Evolutionary conservation across 1,139 yeast genomes (phyloP), one percentile per base, ranked within the genome.

Genomic region (Suhomyces bolitotheri): DNA sequence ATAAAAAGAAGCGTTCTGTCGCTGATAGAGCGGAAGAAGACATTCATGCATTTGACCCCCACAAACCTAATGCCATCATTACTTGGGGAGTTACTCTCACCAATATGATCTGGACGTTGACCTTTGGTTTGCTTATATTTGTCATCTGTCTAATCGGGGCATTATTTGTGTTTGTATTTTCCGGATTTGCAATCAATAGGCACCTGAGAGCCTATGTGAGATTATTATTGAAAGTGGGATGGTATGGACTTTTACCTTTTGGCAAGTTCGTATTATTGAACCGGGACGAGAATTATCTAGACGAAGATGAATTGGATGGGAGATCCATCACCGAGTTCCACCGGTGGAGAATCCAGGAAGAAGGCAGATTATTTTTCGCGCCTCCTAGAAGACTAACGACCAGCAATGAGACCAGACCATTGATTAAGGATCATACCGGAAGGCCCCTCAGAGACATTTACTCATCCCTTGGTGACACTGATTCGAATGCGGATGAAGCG

Each of bases 21-120:
- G 95, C 95, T 46, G 72, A 82, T 22, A 81, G 89, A 39, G 97
- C 97, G 1, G 95, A 88, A 40, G 88, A 86, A 44, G 99, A 92
- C 66, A 87, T 92, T 47, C 97, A 90, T 58, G 90, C 87, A 43
- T 71, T 66, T 30, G 66, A 60, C 37, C 77, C 86, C 5, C 79
- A 82, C 5, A 63, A 66, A 38, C 66, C 73, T 3, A 61, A 72
- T 35, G 69, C 70, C 7, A 67, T 67, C 7, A 78, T 87, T 5
- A 69, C 76, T 8, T 73, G 80, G 74, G 73, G 78, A 3, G 92
- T 89, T 5, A 71, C 70, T 50, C 34, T 85, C 1, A 81, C 92
- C n/a, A 90, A 90, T 53, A 41, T 72, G n/a, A 34, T 86, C 0
- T 90, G 97, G 96, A 63, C 84, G 2, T 41, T 75, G 4, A 71